Conservation (phyloP, 352 stramenopile species). For the Phytophthora niederhauseri region DNA sequence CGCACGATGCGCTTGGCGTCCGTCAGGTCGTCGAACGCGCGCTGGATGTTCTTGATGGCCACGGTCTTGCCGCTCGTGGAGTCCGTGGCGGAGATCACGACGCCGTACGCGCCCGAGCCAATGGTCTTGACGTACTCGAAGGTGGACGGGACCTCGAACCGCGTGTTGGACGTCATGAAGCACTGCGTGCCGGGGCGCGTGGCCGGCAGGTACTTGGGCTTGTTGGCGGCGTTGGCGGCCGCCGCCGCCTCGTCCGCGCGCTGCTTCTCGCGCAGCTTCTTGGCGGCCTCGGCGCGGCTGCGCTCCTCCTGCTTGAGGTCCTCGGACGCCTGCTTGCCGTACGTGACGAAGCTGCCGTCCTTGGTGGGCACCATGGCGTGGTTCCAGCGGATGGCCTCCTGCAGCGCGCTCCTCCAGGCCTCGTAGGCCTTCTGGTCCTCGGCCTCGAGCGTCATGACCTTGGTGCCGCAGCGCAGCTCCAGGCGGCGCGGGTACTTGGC, state of each 20-base stretch:
- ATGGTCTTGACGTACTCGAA: constrained; percentile 90
- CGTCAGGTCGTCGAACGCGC: constrained; percentile 97
- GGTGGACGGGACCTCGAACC: constrained; percentile 78
- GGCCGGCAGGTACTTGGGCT: constrained; percentile 84
- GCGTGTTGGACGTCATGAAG: constrained; percentile 87
- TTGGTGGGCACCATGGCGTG: constrained; percentile 86
- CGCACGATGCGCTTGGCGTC: constrained; percentile 99
- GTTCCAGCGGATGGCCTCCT: constrained; percentile 88
- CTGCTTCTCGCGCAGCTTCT: constrained; percentile 80
- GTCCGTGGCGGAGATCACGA: constrained; percentile 86
- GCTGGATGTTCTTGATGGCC: constrained; percentile 96
- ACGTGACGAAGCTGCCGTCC: constrained; percentile 80
- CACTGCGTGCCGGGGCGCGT: constrained; percentile 72
- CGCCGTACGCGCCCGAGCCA: constrained; percentile 91
- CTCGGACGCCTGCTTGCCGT: constrained; percentile 78
- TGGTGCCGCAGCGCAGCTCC: constrained; percentile 74
- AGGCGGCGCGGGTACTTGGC: constrained; percentile 66
- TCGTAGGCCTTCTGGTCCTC: constrained; percentile 65
- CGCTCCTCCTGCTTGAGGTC: constrained; percentile 76
- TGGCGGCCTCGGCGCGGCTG: constrained; percentile 70
- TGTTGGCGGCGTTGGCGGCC: constrained; percentile 70
- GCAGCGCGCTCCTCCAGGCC: constrained; percentile 70
- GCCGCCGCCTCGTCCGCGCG: constrained; percentile 66
- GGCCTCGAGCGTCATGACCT: constrained; percentile 75
- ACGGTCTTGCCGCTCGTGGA: constrained; percentile 44